These are phyloP conservation scores for Eutypella sp. DNA, from an alignment of 2,329 filamentous ascomycete species.

Conservation along the genomic window DNA sequence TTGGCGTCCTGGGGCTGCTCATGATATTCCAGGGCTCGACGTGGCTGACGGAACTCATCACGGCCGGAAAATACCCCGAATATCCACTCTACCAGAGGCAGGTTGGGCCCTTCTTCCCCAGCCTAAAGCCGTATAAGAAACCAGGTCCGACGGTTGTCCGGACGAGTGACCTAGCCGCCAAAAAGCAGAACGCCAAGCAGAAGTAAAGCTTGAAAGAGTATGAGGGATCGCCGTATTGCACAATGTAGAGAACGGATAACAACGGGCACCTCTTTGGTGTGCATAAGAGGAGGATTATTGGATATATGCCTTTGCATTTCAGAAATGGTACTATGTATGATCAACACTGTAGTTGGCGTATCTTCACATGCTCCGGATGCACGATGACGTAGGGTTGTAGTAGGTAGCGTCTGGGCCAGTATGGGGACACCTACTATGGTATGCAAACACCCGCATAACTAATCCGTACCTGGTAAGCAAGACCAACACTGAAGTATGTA, in stretches of 20 bases:
- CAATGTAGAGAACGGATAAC: background rate
- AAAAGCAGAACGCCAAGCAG: conserved; percentile 38
- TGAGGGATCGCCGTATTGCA: background rate
- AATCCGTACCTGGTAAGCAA: no score
- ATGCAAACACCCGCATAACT: no score
- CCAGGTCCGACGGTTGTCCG: conserved; percentile 37
- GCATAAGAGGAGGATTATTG: no score
- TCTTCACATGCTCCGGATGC: conserved; percentile 8
- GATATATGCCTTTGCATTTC: background rate
- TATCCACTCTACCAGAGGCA: conserved; percentile 79
- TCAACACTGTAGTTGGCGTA: background rate
- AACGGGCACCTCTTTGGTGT: no score
- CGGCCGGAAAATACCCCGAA: conserved; percentile 76
- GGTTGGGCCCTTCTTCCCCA: conserved; percentile 78
- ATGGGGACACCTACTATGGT: background rate
- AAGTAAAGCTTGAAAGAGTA: conserved; percentile 23
- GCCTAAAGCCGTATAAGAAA: conserved; percentile 38
- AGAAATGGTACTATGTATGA: conserved; percentile 1
- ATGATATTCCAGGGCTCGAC: conserved; percentile 87
- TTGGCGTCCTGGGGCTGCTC: conserved; percentile 66
- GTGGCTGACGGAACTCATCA: conserved; percentile 79
- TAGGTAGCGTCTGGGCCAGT: no score
- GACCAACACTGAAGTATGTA: no score
- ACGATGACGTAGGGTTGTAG: conserved; percentile 13
- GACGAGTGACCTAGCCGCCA: conserved; percentile 46